A percentile compares a stretch with the other conserved stretches of the same genome.
phyloP scores from a whole-genome alignment of 768 basidiomycete genomes.

The Boletellus emodensis region DNA sequence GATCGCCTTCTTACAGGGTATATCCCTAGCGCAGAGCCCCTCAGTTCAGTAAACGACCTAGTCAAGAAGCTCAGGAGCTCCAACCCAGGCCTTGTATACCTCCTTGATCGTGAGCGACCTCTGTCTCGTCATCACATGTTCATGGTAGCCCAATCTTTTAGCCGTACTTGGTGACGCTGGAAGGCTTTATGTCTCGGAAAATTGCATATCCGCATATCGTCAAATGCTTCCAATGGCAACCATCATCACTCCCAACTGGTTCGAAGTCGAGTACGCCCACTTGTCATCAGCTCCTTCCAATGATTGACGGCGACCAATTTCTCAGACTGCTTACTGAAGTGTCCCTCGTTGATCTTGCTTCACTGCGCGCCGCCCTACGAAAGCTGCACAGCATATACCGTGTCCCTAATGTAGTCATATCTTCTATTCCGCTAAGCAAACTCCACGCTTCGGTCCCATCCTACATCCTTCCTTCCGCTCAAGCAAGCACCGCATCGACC shows the following conservation, averaged over 20 bases:
- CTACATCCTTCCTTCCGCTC: constrained; percentile 32
- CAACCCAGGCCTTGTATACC: constrained; percentile 67
- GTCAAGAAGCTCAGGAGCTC: constrained; percentile 56
- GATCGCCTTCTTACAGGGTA: constrained; percentile 86
- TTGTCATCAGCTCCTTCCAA: background rate
- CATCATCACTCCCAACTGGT: constrained; percentile 97
- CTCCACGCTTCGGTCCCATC: constrained; percentile 53
- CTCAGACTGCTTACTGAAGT: constrained; percentile 71
- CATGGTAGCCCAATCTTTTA: constrained; percentile 26
- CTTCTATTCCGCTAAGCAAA: constrained; percentile 77
- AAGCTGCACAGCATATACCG: constrained; percentile 72
- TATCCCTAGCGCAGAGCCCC: constrained; percentile 77
- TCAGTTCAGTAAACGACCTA: constrained; percentile 61
- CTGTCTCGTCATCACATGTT: background rate
- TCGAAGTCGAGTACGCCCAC: constrained; percentile 82
- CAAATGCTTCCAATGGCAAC: constrained; percentile 77
- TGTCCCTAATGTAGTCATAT: constrained; percentile 88
- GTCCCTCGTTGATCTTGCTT: constrained; percentile 58
- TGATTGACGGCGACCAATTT: background rate
- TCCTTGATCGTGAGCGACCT: constrained; percentile 78
- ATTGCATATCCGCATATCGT: constrained; percentile 85
- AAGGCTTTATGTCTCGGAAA: constrained; percentile 79
- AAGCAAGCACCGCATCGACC: background rate
- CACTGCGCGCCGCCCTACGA: constrained; percentile 64
- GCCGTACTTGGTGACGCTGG: constrained; percentile 96